phyloP scores from a whole-genome alignment of 208 protist genomes.

The Trichomonas vaginalis region DNA sequence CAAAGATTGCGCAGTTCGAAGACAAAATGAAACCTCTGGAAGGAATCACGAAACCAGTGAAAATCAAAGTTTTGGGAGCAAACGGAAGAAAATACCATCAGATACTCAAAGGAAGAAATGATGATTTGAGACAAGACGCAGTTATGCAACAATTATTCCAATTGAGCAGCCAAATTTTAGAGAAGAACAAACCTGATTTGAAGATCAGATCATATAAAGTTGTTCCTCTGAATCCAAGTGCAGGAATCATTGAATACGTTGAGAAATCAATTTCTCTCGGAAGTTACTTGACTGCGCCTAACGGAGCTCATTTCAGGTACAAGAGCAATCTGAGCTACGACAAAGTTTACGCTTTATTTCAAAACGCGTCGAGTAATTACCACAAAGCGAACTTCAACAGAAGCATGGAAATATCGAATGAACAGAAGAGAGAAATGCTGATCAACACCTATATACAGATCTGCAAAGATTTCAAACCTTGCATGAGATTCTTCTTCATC shows the following conservation, averaged over 20 bases:
- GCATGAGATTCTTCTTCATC: slow-evolving; percentile 36
- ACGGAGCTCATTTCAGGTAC: not conserved
- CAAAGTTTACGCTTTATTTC: not conserved
- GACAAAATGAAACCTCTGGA: not conserved
- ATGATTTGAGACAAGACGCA: slow-evolving; percentile 12
- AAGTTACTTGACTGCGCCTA: not conserved
- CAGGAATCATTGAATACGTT: slow-evolving; percentile 11
- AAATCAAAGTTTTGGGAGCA: not conserved
- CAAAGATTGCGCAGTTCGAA: not conserved
- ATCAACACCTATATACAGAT: not conserved
- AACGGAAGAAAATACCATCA: not conserved
- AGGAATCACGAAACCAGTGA: not conserved
- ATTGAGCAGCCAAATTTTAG: not conserved
- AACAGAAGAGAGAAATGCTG: not conserved
- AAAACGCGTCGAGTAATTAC: too few relatives aligned
- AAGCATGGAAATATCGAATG: not conserved
- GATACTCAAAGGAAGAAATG: slow-evolving; percentile 3
- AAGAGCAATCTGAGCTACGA: not conserved
- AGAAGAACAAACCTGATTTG: not conserved
- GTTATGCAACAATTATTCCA: not conserved
- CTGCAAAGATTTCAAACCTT: slow-evolving; percentile 16
- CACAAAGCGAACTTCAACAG: not conserved
- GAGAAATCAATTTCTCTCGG: not conserved
- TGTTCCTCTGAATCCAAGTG: not conserved
- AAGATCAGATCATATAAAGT: not conserved